Evolutionary conservation across 208 protist species (phyloP).

Genomic region (Trypanosoma cruzi): DNA sequence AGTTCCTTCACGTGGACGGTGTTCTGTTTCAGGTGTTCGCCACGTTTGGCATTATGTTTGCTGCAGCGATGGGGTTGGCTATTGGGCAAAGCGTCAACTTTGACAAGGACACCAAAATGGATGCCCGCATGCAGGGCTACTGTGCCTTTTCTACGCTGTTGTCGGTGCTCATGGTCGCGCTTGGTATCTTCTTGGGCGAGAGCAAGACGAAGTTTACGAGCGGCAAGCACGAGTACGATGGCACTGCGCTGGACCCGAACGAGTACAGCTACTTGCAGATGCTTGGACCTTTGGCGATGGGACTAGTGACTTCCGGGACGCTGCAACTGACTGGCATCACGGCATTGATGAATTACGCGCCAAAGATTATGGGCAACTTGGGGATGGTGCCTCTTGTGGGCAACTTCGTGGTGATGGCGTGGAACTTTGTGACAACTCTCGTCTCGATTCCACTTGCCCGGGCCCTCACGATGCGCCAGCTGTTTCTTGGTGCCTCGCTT

Average conservation of each 20-base stretch:
- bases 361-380: slow-evolving; percentile 34
- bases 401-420: slow-evolving; percentile 56
- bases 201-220: not conserved
- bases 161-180: slow-evolving; percentile 16
- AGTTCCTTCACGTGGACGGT: too few relatives aligned
- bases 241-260: not conserved
- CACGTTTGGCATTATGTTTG: slow-evolving; percentile 39
- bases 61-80: slow-evolving; percentile 29
- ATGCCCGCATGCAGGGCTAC: slow-evolving; percentile 35
- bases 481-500: slow-evolving; percentile 30
- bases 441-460: slow-evolving; percentile 36
- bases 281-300: not conserved
- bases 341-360: slow-evolving; percentile 57
- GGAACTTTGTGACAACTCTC: slow-evolving; percentile 44
- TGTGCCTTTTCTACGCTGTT: slow-evolving; percentile 19
- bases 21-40: slow-evolving; percentile 40
- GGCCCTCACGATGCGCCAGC: slow-evolving; percentile 19
- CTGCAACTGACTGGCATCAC: slow-evolving; percentile 50
- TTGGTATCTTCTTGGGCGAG: slow-evolving; percentile 14
- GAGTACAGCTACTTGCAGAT: not conserved
- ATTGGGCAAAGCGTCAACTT: slow-evolving; percentile 28
- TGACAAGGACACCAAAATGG: slow-evolving; percentile 26
- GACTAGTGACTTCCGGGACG: slow-evolving; percentile 6
- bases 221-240: not conserved
- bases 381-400: slow-evolving; percentile 37